Conservation (phyloP, 768 basidiomycete species). For the Bullera alba region DNA sequence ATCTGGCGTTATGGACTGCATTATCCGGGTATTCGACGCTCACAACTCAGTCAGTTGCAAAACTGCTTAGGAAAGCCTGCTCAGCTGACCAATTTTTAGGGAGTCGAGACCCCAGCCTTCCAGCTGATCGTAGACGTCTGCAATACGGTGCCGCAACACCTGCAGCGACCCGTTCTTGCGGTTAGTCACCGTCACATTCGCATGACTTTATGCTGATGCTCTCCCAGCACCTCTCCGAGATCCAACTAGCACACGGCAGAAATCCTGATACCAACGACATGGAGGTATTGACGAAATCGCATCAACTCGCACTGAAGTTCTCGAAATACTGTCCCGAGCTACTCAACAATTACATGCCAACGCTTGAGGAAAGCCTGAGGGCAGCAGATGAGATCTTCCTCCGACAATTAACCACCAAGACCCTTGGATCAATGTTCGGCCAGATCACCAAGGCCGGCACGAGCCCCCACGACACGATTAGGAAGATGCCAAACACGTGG, state of each 20-base stretch:
- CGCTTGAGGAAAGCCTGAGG: slow-evolving; percentile 81
- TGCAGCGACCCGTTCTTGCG: slow-evolving; percentile 70
- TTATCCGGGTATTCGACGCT: slow-evolving; percentile 68
- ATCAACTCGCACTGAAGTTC: slow-evolving; percentile 76
- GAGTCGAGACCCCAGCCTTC: slow-evolving; percentile 50
- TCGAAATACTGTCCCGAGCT: slow-evolving; percentile 71
- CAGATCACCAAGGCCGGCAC: slow-evolving; percentile 40
- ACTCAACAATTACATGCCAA: slow-evolving; percentile 82
- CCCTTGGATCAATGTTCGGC: slow-evolving; percentile 80
- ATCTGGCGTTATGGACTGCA: slow-evolving; percentile 64
- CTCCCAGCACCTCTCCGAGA: slow-evolving; percentile 73
- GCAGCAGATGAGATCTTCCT: slow-evolving; percentile 61
- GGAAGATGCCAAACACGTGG: slow-evolving; percentile 80
- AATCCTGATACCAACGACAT: slow-evolving; percentile 32
- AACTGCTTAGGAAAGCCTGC: background rate
- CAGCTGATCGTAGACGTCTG: slow-evolving; percentile 80
- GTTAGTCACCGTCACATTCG: slow-evolving; percentile 48
- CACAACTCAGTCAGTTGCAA: slow-evolving; percentile 19
- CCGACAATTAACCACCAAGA: slow-evolving; percentile 73
- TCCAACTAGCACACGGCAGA: slow-evolving; percentile 51
- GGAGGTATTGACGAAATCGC: slow-evolving; percentile 54
- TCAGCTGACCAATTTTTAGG: slow-evolving; percentile 12
- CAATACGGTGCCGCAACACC: slow-evolving; percentile 71
- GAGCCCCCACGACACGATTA: slow-evolving; percentile 56
- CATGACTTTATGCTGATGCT: slow-evolving; percentile 1